These are phyloP conservation scores for Colletotrichum tofieldiae DNA, from an alignment of 2,329 filamentous ascomycete species.

Conservation along the genomic window DNA sequence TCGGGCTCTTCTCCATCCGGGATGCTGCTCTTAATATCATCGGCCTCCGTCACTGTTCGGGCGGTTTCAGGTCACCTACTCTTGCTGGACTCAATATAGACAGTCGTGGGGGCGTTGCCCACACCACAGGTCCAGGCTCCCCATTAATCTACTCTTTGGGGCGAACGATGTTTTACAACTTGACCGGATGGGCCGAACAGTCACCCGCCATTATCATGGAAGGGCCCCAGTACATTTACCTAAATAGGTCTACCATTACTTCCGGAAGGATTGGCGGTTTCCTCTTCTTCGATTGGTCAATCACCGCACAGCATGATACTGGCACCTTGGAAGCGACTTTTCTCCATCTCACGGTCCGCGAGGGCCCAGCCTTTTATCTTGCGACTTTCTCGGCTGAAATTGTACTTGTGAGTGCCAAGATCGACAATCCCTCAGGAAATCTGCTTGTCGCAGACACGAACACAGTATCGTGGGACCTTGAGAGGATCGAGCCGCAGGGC, in stretches of 20 bases:
- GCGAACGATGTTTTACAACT: background rate
- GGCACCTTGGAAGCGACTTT: conserved; percentile 12
- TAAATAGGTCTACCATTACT: background rate
- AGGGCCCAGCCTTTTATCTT: conserved; percentile 16
- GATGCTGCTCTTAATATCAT: background rate
- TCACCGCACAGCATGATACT: background rate
- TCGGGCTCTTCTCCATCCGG: conserved; percentile 5
- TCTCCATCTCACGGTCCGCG: conserved; percentile 4
- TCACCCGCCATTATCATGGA: conserved; percentile 29
- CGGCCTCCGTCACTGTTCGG: conserved; percentile 23
- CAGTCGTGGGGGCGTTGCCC: conserved; percentile 10
- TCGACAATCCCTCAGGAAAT: conserved; percentile 8
- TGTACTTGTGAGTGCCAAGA: background rate
- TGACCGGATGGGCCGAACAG: conserved; percentile 9
- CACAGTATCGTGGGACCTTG: conserved; percentile 15
- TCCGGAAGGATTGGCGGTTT: conserved; percentile 20
- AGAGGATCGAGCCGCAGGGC: conserved; percentile 15
- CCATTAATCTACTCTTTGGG: conserved; percentile 24
- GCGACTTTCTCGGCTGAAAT: conserved; percentile 4
- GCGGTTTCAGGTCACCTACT: conserved; percentile 19
- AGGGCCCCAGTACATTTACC: conserved; percentile 3
- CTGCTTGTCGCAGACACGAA: conserved; percentile 12
- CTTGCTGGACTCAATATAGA: conserved; percentile 16
- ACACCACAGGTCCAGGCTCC: conserved; percentile 13
- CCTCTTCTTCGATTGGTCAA: conserved; percentile 28